A percentile compares a stretch with the other conserved stretches of the same genome.
Conservation (phyloP, 805 yeast genomes). For the Ogataea ganodermae region DNA sequence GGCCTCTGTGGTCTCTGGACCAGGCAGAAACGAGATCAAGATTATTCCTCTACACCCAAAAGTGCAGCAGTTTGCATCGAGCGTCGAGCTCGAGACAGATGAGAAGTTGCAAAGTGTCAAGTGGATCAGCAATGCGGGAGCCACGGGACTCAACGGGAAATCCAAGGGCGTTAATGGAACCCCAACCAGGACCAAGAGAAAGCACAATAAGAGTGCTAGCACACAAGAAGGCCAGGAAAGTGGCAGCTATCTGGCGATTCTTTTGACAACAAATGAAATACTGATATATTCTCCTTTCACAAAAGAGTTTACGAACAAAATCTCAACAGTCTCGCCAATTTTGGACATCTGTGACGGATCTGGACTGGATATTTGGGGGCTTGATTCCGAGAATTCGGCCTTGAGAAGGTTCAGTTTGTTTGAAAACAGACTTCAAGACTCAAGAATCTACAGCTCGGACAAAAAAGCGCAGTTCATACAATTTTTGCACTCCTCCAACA, state of each 20-base stretch:
- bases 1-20: constrained; percentile 41
- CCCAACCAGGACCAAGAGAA: constrained; percentile 29
- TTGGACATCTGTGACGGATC: constrained; percentile 29
- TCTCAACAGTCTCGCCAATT: constrained; percentile 35
- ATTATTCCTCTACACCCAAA: constrained; percentile 35
- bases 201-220: constrained; percentile 13
- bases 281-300: constrained; percentile 46
- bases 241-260: constrained; percentile 24
- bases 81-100: constrained; percentile 44
- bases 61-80: constrained; percentile 29
- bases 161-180: neutral
- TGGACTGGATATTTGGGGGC: constrained; percentile 31
- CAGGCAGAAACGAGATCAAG: constrained; percentile 49
- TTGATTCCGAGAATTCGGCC: constrained; percentile 29
- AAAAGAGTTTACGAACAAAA: constrained; percentile 41
- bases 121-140: constrained; percentile 8
- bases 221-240: constrained; percentile 5
- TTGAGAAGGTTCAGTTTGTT: constrained; percentile 29
- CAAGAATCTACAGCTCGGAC: constrained; percentile 23
- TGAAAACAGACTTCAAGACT: constrained; percentile 25
- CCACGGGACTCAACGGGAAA: constrained; percentile 1
- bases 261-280: constrained; percentile 40
- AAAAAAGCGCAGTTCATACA: constrained; percentile 21
- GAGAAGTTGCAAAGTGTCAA: constrained; percentile 34
- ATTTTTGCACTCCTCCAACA: constrained; percentile 12